Evolutionary conservation across 805 yeast genomes (phyloP).

Genomic region (Saccharomycopsis oosterbeekiorum): DNA sequence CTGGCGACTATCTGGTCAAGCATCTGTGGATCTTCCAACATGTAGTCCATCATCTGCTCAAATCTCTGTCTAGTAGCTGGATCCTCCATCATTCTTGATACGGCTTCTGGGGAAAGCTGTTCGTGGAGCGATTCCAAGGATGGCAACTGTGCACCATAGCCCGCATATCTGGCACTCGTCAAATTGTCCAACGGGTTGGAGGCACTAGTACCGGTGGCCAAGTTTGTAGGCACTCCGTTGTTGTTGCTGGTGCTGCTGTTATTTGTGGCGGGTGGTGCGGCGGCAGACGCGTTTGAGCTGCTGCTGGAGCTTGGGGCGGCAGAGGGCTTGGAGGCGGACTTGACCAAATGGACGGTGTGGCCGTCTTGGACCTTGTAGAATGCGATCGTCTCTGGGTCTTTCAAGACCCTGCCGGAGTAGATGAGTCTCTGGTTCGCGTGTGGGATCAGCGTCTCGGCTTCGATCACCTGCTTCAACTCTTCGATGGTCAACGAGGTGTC

Average conservation of each 20-base stretch:
- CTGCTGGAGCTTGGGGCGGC: constrained; percentile 23
- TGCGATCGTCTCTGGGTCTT: constrained; percentile 67
- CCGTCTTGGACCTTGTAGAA: constrained; percentile 77
- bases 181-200: constrained; percentile 86
- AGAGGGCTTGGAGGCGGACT: constrained; percentile 51
- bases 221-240: constrained; percentile 52
- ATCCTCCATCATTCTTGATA: constrained; percentile 63
- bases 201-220: constrained; percentile 81
- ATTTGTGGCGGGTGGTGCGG: constrained; percentile 21
- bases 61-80: constrained; percentile 43
- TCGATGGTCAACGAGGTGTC: constrained; percentile 45
- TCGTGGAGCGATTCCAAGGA: constrained; percentile 71
- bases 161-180: constrained; percentile 95
- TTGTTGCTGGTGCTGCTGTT: constrained; percentile 10
- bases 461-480: constrained; percentile 59
- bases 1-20: constrained; percentile 70
- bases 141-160: constrained; percentile 74
- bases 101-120: constrained; percentile 57
- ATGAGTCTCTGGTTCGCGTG: constrained; percentile 79
- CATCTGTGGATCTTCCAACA: constrained; percentile 84
- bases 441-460: constrained; percentile 53
- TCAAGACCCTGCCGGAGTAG: constrained; percentile 88
- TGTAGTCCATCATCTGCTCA: constrained; percentile 71
- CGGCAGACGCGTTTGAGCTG: constrained; percentile 22
- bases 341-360: constrained; percentile 82